Base-by-base conservation (phyloP, 805 yeast genomes). In the Candida pini region DNA sequence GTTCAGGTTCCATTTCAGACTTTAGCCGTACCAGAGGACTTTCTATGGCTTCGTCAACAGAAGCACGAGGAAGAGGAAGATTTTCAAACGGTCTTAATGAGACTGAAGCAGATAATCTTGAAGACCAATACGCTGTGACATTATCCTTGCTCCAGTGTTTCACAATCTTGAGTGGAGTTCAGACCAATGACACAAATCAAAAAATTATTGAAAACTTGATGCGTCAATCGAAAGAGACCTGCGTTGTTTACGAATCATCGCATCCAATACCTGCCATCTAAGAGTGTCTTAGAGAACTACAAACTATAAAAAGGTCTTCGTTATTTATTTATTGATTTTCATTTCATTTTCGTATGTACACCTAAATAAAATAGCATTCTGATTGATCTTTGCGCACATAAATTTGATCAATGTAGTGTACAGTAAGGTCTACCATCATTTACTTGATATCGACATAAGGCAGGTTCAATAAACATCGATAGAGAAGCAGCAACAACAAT, bases 391-490 rank as follows among this genome's bases (percentile, higher is more conserved):
- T n/a, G n/a, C n/a, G n/a, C n/a, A n/a, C n/a, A n/a, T n/a, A n/a
- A 6, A 6, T 13, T 25, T 16, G 15, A 12, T 49, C 40, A 68
- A 26, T 61, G 56, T 56, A 64, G 38, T 22, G 61, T 63, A 48
- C 97, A 90, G 87, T 94, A 89, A 4, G 81, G 82, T 43, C 95
- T 66, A 1, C 89, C 96, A 39, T 73, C 65, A 2, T 52, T 51
- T 3, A 81, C 77, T 55, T 90, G 98, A 44, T 70, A 75, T 3
- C 61, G 51, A 53, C 98, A 90, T 14, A 90, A 63, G 1, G 62
- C 47, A 12, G 83, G 79, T 50, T 90, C 97, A 8, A 89, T 57
- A 69, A 77, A 69, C 62, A 84, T 62, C 14, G 88, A 87, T 3
- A 86, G 54, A 9, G 78, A 50, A 0, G 95, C 96, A 4, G 97